Conservation (phyloP, 257 asterid species). For the Fraxinus quadrangulata region DNA sequence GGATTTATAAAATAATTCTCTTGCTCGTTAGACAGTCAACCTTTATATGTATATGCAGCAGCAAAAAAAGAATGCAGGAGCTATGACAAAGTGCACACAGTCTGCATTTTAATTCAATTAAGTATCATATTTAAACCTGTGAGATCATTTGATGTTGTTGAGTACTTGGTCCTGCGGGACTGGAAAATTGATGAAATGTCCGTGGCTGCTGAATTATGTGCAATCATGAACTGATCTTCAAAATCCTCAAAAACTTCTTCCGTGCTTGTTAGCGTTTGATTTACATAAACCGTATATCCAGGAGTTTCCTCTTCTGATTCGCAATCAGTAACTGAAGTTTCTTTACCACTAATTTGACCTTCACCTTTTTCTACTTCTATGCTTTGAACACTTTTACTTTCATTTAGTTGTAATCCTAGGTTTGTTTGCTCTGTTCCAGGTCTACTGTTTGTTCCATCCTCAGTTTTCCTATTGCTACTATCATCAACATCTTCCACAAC, state of each 20-base stretch:
- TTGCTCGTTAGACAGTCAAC: too few species aligned
- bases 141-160: slow-evolving; percentile 59
- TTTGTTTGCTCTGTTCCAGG: slow-evolving; percentile 42
- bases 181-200: slow-evolving; percentile 77
- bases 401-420: slow-evolving; percentile 37
- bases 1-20: too few species aligned
- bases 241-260: slow-evolving; percentile 88
- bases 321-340: slow-evolving; percentile 53
- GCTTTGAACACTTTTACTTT: slow-evolving; percentile 43
- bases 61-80: neutral
- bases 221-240: slow-evolving; percentile 72
- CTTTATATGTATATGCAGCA: too few species aligned
- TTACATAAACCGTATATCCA: slow-evolving; percentile 86
- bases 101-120: slow-evolving; percentile 6
- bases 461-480: slow-evolving; percentile 39
- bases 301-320: slow-evolving; percentile 71
- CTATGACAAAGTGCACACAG: neutral
- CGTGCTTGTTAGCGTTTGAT: slow-evolving; percentile 87
- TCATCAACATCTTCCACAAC: slow-evolving; percentile 72
- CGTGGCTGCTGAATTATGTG: slow-evolving; percentile 71
- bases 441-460: slow-evolving; percentile 37
- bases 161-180: slow-evolving; percentile 70
- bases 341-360: slow-evolving; percentile 62
- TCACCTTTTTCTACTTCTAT: slow-evolving; percentile 59
- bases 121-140: slow-evolving; percentile 45